Evolutionary conservation across 371 early-diverging fungal genomes (phyloP).

Genomic region (Mucor circinelloides): DNA sequence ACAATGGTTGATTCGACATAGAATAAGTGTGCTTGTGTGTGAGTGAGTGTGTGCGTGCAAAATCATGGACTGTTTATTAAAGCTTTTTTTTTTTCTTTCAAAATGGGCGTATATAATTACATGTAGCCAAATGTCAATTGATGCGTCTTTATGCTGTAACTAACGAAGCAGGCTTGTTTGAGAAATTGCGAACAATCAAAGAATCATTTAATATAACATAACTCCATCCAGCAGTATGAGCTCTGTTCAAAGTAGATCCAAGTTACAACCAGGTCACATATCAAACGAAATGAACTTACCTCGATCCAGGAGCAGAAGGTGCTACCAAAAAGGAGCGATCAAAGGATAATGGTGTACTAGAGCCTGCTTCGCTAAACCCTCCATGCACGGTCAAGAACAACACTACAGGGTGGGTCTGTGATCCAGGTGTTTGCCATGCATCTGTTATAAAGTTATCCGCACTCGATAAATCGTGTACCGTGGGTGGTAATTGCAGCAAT

Average conservation of each 20-base stretch:
- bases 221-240: constrained; percentile 54
- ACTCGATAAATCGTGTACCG: constrained; percentile 47
- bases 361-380: constrained; percentile 52
- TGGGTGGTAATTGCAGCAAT: constrained; percentile 49
- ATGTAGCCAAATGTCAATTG: neutral
- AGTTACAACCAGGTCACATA: neutral
- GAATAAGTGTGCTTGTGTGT: neutral
- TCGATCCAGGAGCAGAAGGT: constrained; percentile 56
- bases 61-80: neutral
- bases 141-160: constrained; percentile 8
- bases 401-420: constrained; percentile 34
- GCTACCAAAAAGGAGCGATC: constrained; percentile 59
- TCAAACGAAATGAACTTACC: constrained; percentile 17
- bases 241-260: constrained; percentile 23
- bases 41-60: neutral
- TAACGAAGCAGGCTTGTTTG: constrained; percentile 19
- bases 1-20: neutral
- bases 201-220: constrained; percentile 59
- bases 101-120: neutral
- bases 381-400: constrained; percentile 56
- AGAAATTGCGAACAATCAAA: constrained; percentile 36
- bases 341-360: constrained; percentile 42
- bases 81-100: neutral
- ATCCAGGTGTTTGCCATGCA: constrained; percentile 54
- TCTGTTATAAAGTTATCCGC: constrained; percentile 53